Evolutionary conservation across 305 asterid genomes (phyloP).

Genomic region (Solanum hybrid): DNA sequence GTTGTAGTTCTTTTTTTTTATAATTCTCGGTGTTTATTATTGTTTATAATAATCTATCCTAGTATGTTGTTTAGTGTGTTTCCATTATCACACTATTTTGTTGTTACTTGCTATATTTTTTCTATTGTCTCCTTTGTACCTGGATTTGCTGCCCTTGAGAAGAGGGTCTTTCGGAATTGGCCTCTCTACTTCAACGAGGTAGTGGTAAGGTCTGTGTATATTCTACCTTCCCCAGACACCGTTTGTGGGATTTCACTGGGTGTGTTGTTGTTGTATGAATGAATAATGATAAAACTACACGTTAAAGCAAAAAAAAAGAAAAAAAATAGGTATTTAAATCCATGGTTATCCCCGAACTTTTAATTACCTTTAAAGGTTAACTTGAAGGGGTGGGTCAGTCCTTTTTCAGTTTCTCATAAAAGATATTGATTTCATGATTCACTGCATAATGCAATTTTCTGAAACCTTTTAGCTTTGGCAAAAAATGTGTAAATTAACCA

Average conservation of each 20-base stretch:
- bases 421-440: neutral
- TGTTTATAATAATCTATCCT: neutral
- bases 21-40: neutral
- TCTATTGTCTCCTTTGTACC: neutral
- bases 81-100: neutral
- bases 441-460: neutral
- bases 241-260: neutral
- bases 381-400: neutral
- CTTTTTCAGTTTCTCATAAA: neutral
- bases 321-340: neutral
- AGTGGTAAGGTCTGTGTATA: neutral
- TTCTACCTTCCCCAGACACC: neutral
- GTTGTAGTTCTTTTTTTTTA: neutral
- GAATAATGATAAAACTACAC: neutral
- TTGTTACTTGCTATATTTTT: neutral
- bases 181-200: neutral
- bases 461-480: neutral
- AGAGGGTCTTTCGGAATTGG: neutral
- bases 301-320: neutral
- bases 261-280: neutral
- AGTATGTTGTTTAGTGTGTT: neutral
- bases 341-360: neutral
- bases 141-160: neutral
- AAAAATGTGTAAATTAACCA: neutral
- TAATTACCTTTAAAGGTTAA: neutral